phyloP scores from a whole-genome alignment of 164 flowering plant species.

The Piper longum region DNA sequence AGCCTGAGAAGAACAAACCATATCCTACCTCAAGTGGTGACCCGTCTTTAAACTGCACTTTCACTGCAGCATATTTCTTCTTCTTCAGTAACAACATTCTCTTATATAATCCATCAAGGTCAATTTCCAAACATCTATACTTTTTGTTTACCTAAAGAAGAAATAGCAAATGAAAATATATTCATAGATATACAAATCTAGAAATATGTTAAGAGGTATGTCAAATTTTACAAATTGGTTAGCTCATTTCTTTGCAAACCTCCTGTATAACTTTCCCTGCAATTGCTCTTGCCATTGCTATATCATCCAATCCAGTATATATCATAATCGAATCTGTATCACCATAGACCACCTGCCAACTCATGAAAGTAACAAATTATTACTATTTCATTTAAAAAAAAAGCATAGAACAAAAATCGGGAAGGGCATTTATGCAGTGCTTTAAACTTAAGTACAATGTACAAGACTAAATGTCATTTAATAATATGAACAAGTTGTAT shows the following conservation, averaged over 20 bases:
- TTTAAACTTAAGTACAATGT: too few relatives aligned
- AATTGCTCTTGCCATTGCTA: conserved; percentile 56
- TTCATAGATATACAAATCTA: not conserved
- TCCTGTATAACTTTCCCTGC: conserved; percentile 81
- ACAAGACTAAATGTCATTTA: not conserved
- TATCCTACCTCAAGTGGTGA: conserved; percentile 49
- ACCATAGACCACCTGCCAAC: conserved; percentile 81
- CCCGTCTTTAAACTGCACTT: conserved; percentile 72
- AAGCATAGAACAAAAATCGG: not conserved
- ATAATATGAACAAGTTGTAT: not conserved
- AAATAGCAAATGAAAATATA: not conserved
- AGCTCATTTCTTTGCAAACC: conserved; percentile 20
- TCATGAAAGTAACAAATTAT: not conserved
- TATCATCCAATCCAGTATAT: conserved; percentile 82
- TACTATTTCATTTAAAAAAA: not conserved
- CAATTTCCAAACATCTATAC: conserved; percentile 81
- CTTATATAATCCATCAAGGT: conserved; percentile 94
- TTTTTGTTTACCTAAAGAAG: conserved; percentile 72
- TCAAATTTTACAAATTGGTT: not conserved
- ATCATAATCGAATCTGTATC: conserved; percentile 99
- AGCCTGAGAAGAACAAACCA: not conserved
- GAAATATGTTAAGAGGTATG: too few relatives aligned
- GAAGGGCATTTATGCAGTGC: too few relatives aligned
- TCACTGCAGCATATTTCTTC: conserved; percentile 98
- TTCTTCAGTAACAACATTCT: conserved; percentile 97